phyloP scores from a whole-genome alignment of 768 basidiomycete genomes.

The Pleurotus giganteus region DNA sequence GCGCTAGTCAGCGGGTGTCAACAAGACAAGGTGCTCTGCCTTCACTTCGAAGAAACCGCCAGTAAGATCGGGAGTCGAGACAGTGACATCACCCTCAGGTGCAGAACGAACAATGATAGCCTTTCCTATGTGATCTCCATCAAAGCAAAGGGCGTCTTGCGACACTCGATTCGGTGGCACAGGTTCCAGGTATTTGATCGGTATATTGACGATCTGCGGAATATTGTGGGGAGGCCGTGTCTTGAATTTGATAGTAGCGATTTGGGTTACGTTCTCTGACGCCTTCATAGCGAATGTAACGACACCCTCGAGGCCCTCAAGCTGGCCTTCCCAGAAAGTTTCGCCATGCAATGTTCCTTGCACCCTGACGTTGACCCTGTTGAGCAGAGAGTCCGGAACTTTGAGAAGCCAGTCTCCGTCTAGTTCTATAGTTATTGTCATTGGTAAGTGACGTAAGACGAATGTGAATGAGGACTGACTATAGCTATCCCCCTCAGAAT shows the following conservation, averaged over 20 bases:
- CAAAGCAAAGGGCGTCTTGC: not conserved
- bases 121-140: not conserved
- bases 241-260: not conserved
- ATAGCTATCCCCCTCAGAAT: conserved; percentile 1
- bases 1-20: not conserved
- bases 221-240: not conserved
- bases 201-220: conserved; percentile 3
- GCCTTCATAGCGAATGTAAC: not conserved
- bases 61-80: not conserved
- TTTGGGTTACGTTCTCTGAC: not conserved
- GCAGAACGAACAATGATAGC: not conserved
- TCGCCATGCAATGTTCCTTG: conserved; percentile 2
- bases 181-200: conserved; percentile 1
- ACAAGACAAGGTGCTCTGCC: conserved; percentile 1
- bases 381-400: not conserved
- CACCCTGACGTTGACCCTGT: conserved; percentile 2
- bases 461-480: conserved; percentile 9
- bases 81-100: not conserved
- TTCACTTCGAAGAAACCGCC: conserved; percentile 5
- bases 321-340: not conserved
- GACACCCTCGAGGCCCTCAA: not conserved
- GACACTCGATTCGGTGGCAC: not conserved
- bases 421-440: not conserved
- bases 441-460: conserved; percentile 22
- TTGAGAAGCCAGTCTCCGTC: conserved; percentile 3